Base-by-base conservation (phyloP, 2,329 filamentous ascomycete species). In the Curvularia spicifera region DNA sequence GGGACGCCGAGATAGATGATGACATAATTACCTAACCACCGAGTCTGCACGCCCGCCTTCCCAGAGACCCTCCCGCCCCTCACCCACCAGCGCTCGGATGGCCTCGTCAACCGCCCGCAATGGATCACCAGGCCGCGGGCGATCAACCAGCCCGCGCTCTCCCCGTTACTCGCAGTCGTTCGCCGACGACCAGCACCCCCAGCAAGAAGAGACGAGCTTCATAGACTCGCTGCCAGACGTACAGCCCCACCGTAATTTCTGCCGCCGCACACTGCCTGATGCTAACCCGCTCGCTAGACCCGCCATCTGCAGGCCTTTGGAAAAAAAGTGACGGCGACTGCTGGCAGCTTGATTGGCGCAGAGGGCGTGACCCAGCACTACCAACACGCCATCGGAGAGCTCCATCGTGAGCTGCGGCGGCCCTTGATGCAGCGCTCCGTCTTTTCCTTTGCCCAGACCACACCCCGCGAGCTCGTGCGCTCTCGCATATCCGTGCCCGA, bases 301-400 rank as follows among this genome's bases (percentile, higher is more conserved):
- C 90, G 92, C 70, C 91, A 95, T 65, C 82, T 98, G 69, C 93
- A 97, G 80, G 91, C 91, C 54, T 97, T 99, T 78, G 88, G 93
- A 67, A 89, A 94, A 74, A 99, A 97, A 80, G 93, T 98, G 63
- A 95, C 93, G 29, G 92, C 92, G 28, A 98, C 95, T 20, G 95
- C 95, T 56, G 91, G 88, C 71, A 93, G 96, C 77, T 84, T 99
- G 67, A 96, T 98, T 71, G 89, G 74, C 59, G 79, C 78, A 77
- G 83, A 75, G 68, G 82, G 71, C 70, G 83, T 79, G 74, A 83
- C 75, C 72, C 78, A 82, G 57, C 89, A 93, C 78, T 98, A 97
- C 78, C 89, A 95, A 73, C 87, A 84, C 78, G 94, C 95, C 63
- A 89, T 99, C 84, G 88, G 85, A 71, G 91, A 95, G 76, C 88